These are phyloP conservation scores for Wallemia mellicola DNA, from an alignment of 1,284 basidiomycete species.

Conservation along the genomic window DNA sequence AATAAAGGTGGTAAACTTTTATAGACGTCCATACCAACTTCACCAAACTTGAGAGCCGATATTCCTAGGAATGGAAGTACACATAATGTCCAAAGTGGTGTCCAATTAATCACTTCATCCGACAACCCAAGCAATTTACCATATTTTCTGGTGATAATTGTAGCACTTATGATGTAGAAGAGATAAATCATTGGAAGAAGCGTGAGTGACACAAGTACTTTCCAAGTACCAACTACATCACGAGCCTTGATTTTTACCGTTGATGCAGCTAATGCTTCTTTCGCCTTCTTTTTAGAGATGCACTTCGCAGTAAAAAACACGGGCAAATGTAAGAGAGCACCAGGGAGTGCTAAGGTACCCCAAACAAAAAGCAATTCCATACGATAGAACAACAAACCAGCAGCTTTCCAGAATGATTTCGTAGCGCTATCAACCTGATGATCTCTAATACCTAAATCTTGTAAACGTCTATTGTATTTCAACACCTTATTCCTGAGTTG, in stretches of 20 bases:
- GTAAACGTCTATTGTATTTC: slow-evolving; percentile 68
- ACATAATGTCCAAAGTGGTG: background rate
- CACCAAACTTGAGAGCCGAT: slow-evolving; percentile 88
- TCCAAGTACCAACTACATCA: slow-evolving; percentile 95
- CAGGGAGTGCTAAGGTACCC: slow-evolving; percentile 66
- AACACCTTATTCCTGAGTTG: slow-evolving; percentile 57
- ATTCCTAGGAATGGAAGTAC: slow-evolving; percentile 71
- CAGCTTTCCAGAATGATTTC: background rate
- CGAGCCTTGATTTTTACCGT: slow-evolving; percentile 82
- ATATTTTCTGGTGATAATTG: slow-evolving; percentile 11
- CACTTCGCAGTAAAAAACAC: slow-evolving; percentile 80
- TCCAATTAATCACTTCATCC: background rate
- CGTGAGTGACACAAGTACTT: slow-evolving; percentile 78
- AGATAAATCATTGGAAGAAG: slow-evolving; percentile 64
- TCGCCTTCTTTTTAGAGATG: slow-evolving; percentile 67
- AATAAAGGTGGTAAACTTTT: slow-evolving; percentile 72
- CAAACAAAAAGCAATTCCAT: slow-evolving; percentile 50
- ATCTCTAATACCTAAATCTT: slow-evolving; percentile 78
- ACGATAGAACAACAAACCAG: slow-evolving; percentile 44
- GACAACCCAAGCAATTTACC: background rate
- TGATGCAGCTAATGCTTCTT: slow-evolving; percentile 88
- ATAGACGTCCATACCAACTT: slow-evolving; percentile 91
- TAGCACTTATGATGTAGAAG: slow-evolving; percentile 53
- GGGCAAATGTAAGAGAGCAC: slow-evolving; percentile 76
- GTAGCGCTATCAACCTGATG: slow-evolving; percentile 30